phyloP scores from a whole-genome alignment of 164 flowering plant species.

The Kingdonia uniflora region DNA sequence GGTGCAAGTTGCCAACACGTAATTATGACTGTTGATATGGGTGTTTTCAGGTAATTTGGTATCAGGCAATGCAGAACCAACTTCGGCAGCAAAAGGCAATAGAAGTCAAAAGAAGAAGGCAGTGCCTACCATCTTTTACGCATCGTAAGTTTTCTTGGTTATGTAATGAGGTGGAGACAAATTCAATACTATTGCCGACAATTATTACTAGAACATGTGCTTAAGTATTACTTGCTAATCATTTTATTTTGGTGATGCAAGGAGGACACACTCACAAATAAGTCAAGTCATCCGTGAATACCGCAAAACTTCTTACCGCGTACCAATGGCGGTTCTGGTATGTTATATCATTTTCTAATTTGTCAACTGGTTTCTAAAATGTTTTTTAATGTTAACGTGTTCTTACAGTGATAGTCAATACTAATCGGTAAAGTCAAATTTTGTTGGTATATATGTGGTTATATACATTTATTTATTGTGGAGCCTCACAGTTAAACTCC shows the following conservation, averaged over 20 bases:
- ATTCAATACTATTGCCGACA: neutral
- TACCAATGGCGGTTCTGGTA: slow-evolving; percentile 92
- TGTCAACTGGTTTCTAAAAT: no score
- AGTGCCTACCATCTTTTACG: slow-evolving; percentile 56
- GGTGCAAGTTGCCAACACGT: no score
- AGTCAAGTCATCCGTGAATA: slow-evolving; percentile 83
- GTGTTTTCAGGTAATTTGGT: slow-evolving; percentile 21
- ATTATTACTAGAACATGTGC: neutral
- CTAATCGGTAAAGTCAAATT: no score
- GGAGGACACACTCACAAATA: slow-evolving; percentile 96
- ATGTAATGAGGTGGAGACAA: neutral
- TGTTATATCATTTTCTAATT: slow-evolving; percentile 7
- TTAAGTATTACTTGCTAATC: neutral
- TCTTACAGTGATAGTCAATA: no score
- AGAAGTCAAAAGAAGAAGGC: slow-evolving; percentile 31
- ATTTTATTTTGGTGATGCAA: slow-evolving; percentile 17
- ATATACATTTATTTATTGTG: no score
- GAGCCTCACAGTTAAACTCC: no score
- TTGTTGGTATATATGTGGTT: no score
- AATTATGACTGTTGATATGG: no score
- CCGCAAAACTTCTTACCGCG: slow-evolving; percentile 78
- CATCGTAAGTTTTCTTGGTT: slow-evolving; percentile 55
- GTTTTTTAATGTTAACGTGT: no score
- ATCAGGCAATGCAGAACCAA: slow-evolving; percentile 16
- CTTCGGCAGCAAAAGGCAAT: slow-evolving; percentile 21